Conservation (phyloP, 2,329 filamentous ascomycete genomes). For the Diaporthe helianthi region DNA sequence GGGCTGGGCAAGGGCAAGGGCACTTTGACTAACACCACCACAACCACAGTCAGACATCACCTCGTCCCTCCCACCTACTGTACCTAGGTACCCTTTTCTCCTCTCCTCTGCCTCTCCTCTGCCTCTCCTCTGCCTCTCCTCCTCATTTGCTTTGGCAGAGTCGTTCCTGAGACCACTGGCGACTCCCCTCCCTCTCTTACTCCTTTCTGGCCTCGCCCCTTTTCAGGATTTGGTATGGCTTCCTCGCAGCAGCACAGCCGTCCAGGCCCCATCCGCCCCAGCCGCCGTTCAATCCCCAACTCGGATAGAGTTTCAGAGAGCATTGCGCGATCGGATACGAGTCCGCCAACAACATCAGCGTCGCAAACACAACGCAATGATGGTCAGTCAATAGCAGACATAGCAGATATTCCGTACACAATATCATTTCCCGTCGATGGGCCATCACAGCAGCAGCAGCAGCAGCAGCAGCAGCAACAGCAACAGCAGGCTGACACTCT, state of each 20-base stretch:
- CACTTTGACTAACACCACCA: conserved; percentile 11
- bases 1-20: conserved; percentile 20
- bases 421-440: neutral
- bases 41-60: too few relatives aligned
- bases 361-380: conserved; percentile 43
- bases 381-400: conserved; percentile 40
- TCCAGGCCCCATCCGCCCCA: conserved; percentile 32
- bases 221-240: conserved; percentile 34
- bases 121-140: neutral
- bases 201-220: neutral
- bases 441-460: neutral
- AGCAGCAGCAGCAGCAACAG: conserved; percentile 18
- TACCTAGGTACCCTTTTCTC: too few relatives aligned
- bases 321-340: conserved; percentile 34
- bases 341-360: conserved; percentile 24
- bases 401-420: neutral
- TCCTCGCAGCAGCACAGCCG: conserved; percentile 37
- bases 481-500: conserved; percentile 37
- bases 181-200: conserved; percentile 7
- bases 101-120: too few relatives aligned
- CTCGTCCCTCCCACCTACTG: too few relatives aligned
- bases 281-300: conserved; percentile 31
- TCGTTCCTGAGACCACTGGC: neutral
- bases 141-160: neutral
- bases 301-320: conserved; percentile 35